A percentile compares a stretch with the other conserved stretches of the same genome.
Evolutionary conservation across 495 filamentous ascomycete species (phyloP).

Genomic region (Penicillium flavigenum): DNA sequence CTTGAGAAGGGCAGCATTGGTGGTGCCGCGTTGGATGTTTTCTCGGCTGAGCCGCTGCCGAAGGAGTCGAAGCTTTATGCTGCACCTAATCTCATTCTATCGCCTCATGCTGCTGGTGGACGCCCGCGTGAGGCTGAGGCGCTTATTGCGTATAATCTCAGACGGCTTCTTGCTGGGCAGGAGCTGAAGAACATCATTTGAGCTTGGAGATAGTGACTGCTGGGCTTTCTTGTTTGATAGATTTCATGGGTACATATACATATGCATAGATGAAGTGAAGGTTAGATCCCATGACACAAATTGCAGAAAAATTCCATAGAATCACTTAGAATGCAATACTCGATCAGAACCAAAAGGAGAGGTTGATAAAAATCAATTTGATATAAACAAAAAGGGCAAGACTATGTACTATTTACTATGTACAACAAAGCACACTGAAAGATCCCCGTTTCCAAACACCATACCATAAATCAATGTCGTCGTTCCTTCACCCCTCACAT

Average conservation of each 20-base stretch:
- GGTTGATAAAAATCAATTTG: not conserved
- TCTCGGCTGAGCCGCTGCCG: slow-evolving; percentile 53
- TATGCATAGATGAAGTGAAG: not conserved
- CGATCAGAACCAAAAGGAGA: not conserved
- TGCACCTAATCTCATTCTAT: slow-evolving; percentile 56
- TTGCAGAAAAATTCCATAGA: not conserved
- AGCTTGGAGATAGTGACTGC: not conserved
- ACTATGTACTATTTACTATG: slow-evolving; percentile 9
- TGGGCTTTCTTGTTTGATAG: not conserved
- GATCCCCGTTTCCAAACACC: not conserved
- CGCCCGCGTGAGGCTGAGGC: slow-evolving; percentile 51
- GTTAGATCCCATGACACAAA: not conserved
- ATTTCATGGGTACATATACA: not conserved
- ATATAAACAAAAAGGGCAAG: not conserved
- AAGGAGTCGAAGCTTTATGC: slow-evolving; percentile 49
- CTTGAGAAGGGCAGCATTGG: slow-evolving; percentile 53
- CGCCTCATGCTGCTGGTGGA: slow-evolving; percentile 69
- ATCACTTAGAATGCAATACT: not conserved
- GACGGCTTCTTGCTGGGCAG: slow-evolving; percentile 52
- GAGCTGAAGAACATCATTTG: slow-evolving; percentile 51
- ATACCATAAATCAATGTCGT: not conserved
- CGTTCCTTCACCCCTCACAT: not conserved
- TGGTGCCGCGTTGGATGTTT: slow-evolving; percentile 65
- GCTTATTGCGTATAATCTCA: slow-evolving; percentile 54
- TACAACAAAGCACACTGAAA: not conserved